phyloP scores from a whole-genome alignment of 805 yeast species.

The Wickerhamomyces chambardii region DNA sequence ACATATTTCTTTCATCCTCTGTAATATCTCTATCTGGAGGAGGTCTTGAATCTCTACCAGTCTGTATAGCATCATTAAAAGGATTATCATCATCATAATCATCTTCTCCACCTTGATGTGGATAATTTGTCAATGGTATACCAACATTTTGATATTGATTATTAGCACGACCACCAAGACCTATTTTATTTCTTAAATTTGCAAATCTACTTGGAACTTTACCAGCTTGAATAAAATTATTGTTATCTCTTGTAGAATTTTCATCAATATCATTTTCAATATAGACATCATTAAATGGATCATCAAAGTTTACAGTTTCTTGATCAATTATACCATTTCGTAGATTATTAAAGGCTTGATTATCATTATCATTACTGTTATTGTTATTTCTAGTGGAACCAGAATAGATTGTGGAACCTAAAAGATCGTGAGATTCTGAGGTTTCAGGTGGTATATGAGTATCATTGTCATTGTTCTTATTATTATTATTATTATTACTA shows the following conservation, averaged over 20 bases:
- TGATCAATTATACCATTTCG: slow-evolving; percentile 20
- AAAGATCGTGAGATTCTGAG: slow-evolving; percentile 1
- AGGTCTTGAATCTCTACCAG: slow-evolving; percentile 7
- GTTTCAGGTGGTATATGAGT: no score
- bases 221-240: no score
- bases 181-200: slow-evolving; percentile 11
- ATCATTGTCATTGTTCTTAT: not conserved
- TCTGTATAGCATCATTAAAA: slow-evolving; percentile 15
- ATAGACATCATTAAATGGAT: slow-evolving; percentile 20
- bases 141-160: slow-evolving; percentile 17
- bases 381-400: no score
- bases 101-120: slow-evolving; percentile 4
- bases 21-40: slow-evolving; percentile 15
- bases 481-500: slow-evolving; percentile 3
- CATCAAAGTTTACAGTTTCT: slow-evolving; percentile 24
- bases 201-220: slow-evolving; percentile 7
- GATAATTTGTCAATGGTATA: slow-evolving; percentile 15
- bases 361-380: slow-evolving; percentile 5
- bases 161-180: slow-evolving; percentile 9
- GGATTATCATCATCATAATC: slow-evolving; percentile 6
- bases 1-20: slow-evolving; percentile 23
- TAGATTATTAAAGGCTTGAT: slow-evolving; percentile 11
- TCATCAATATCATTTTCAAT: slow-evolving; percentile 27
- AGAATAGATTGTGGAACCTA: slow-evolving; percentile 5
- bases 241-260: slow-evolving; percentile 8